These are phyloP conservation scores for Chrysoporthe puriensis DNA, from an alignment of 2,329 filamentous ascomycete species.

Conservation along the genomic window DNA sequence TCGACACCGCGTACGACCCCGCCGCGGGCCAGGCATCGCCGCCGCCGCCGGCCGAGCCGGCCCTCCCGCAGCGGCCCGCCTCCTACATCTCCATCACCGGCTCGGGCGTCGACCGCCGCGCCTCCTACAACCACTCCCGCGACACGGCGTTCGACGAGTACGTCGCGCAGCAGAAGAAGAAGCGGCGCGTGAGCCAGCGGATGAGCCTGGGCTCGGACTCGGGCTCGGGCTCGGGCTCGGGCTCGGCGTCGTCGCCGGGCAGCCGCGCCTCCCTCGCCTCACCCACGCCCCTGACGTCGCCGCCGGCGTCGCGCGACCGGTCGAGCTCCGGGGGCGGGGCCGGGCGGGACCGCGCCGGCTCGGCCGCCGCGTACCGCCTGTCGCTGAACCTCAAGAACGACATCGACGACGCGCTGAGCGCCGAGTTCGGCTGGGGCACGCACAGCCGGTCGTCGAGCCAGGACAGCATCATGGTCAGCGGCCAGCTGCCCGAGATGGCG, in stretches of 20 bases:
- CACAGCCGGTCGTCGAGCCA: constrained; percentile 30
- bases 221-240: not conserved
- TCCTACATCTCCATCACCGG: constrained; percentile 24
- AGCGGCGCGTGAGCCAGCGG: constrained; percentile 14
- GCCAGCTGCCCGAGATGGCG: constrained; percentile 30
- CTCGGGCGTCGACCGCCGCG: constrained; percentile 19
- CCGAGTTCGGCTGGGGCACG: constrained; percentile 40
- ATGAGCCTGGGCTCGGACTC: constrained; percentile 18
- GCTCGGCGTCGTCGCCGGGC: not conserved
- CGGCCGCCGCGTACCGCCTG: constrained; percentile 17
- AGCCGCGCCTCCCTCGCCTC: constrained; percentile 6
- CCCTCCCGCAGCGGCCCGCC: constrained; percentile 16
- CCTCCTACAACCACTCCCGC: constrained; percentile 35
- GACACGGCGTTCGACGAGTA: constrained; percentile 36
- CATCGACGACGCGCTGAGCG: constrained; percentile 39
- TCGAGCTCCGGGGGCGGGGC: not conserved
- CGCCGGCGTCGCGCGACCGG: constrained; percentile 23
- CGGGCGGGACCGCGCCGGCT: not conserved
- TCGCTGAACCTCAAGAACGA: constrained; percentile 32
- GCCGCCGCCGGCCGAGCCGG: not conserved
- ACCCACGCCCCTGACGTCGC: constrained; percentile 1
- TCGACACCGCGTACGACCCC: constrained; percentile 21
- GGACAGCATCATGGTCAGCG: constrained; percentile 34
- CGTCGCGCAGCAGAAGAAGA: constrained; percentile 23
- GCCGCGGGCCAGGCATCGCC: not conserved